Evolutionary conservation across 2,329 filamentous ascomycete species (phyloP), one percentile per base, ranked within the genome.

Genomic region (Beauveria rudraprayagi): DNA sequence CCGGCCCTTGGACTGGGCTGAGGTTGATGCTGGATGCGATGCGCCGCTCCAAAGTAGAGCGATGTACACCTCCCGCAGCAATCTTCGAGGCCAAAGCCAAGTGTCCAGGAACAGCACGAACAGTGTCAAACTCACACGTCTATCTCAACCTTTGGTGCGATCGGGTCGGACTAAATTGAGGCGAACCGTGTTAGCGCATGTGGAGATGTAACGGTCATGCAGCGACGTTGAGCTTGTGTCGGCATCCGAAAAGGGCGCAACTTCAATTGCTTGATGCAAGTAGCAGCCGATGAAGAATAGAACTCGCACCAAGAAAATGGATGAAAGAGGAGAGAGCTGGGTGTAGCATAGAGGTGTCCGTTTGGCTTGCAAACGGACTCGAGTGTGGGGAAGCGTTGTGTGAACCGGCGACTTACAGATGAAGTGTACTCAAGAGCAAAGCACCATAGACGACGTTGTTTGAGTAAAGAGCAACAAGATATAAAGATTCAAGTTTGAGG

Each of bases 361-460:
- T 58, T 58, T 58, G 56, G 26, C 56, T 26, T 51, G 56, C 56
- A 58, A 58, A 58, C 46, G 56, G 56, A 50, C 41, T 47, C 44
- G 34, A 37, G 46, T 58, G 56, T 37, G 56, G 56, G 46, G 56
- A 58, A 58, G 30, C 5, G 46, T 17, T 19, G 4, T 5, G 46
- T 17, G 28, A 26, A 28, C 30, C 9, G 28, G 17, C 26, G 30
- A 58, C 56, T 58, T 58, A 58, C 56, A 58, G 56, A 48, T 43
- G 22, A 58, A 22, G 30, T 57, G 16, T 37, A 19, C 26, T 40
- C 30, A 17, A 30, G 24, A 30, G 19, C 14, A 30, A 47, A 48
- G 54, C 30, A 56, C 26, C 17, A 40, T 22, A 5, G 22, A n/a
- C 7, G 43, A 40, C 28, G 19, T 24, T 37, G n/a, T 48, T 19